Percentiles rank a stretch among this genome's conserved stretches.
Conservation (phyloP, 306 rosid genomes). For the Castanea sativa region DNA sequence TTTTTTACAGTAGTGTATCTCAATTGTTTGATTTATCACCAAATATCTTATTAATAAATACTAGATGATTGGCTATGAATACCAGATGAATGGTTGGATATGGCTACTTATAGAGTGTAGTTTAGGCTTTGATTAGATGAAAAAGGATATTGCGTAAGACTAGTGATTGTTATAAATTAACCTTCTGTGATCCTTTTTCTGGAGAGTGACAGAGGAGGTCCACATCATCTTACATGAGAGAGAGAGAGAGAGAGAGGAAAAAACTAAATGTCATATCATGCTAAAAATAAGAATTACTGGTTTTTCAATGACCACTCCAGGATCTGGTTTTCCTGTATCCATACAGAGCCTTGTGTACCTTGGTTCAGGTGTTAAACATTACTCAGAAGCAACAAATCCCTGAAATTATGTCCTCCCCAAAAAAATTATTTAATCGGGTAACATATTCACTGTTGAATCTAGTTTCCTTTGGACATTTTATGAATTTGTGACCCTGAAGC, state of each 20-base stretch:
- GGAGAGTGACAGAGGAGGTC: neutral
- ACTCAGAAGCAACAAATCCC: neutral
- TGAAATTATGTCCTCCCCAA: neutral
- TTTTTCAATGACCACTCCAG: neutral
- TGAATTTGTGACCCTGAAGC: neutral
- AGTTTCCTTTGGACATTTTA: neutral
- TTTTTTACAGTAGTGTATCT: neutral
- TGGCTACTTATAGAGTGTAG: neutral
- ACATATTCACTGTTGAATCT: neutral
- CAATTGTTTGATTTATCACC: neutral
- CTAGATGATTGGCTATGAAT: neutral
- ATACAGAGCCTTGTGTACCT: slow-evolving; percentile 1
- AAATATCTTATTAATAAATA: neutral
- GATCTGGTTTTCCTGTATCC: neutral
- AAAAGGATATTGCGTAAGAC: too few species aligned
- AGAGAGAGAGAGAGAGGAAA: neutral
- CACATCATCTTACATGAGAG: neutral
- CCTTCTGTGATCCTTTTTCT: too few species aligned
- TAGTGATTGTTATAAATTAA: too few species aligned
- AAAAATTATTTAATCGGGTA: neutral
- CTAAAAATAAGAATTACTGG: neutral
- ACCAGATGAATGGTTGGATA: slow-evolving; percentile 1
- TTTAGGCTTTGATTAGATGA: neutral
- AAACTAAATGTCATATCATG: neutral
- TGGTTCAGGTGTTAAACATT: neutral